Percentiles rank a stretch among this genome's conserved stretches.
phyloP scores from a whole-genome alignment of 176 grass and related monocot genomes.

The Ensete glaucum region DNA sequence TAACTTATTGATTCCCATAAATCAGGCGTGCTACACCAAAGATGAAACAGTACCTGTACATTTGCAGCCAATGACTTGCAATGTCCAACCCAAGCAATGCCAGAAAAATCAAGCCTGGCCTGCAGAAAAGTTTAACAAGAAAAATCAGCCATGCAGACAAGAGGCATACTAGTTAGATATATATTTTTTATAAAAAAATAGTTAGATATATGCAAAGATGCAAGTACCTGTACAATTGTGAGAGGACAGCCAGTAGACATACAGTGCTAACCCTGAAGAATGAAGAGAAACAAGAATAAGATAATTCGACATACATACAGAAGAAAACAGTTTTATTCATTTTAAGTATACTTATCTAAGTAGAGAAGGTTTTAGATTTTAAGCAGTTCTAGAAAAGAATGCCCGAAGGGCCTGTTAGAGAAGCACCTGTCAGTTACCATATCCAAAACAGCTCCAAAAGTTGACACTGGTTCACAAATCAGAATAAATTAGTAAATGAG shows the following conservation, averaged over 20 bases:
- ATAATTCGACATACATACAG: neutral
- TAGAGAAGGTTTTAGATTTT: neutral
- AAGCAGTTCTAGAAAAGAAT: neutral
- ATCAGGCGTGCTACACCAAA: neutral
- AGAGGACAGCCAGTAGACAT: conserved; percentile 84
- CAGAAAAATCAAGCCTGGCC: conserved; percentile 86
- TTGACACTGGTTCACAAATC: conserved; percentile 57
- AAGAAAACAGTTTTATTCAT: neutral
- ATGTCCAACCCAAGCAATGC: conserved; percentile 85
- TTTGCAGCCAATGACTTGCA: conserved; percentile 93
- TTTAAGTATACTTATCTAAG: neutral
- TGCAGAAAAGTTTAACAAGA: conserved; percentile 26
- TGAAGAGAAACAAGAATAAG: conserved; percentile 11
- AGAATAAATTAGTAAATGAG: neutral
- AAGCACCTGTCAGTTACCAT: conserved; percentile 97
- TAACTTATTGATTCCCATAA: neutral
- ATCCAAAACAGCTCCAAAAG: conserved; percentile 97
- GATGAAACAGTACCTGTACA: conserved; percentile 55
- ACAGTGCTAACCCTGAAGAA: conserved; percentile 89
- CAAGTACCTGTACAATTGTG: conserved; percentile 76
- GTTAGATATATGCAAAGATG: neutral
- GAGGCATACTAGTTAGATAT: neutral
- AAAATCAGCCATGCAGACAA: neutral
- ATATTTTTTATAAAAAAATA: too few relatives aligned
- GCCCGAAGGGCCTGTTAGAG: conserved; percentile 9